Percentiles rank a stretch among this genome's conserved stretches.
Conservation (phyloP, 2,329 filamentous ascomycete genomes). For the Stemphylium vesicarium region DNA sequence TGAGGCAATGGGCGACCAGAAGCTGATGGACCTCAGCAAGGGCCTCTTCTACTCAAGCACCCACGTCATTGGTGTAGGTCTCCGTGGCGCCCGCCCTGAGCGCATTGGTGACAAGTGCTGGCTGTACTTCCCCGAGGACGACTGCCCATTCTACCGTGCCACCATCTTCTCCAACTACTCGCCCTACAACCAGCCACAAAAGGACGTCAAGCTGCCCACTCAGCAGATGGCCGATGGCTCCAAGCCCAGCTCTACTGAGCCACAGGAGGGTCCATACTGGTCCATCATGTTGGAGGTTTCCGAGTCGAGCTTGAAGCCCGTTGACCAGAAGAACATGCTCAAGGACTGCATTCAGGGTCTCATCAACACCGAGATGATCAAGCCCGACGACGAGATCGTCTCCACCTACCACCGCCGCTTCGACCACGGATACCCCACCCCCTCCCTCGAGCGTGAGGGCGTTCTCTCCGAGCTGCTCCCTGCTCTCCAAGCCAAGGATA, state of each 20-base stretch:
- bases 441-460: slow-evolving; percentile 91
- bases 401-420: slow-evolving; percentile 98
- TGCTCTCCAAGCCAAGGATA: slow-evolving; percentile 87
- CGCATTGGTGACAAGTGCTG: slow-evolving; percentile 99
- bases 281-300: slow-evolving; percentile 99
- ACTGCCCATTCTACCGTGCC: slow-evolving; percentile 98
- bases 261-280: slow-evolving; percentile 95
- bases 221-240: slow-evolving; percentile 84
- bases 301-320: slow-evolving; percentile 93
- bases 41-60: slow-evolving; percentile 96
- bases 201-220: slow-evolving; percentile 83
- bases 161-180: slow-evolving; percentile 99
- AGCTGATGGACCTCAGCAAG: slow-evolving; percentile 83
- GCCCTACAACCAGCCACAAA: slow-evolving; percentile 91
- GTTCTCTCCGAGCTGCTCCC: slow-evolving; percentile 92
- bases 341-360: slow-evolving; percentile 94
- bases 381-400: slow-evolving; percentile 89
- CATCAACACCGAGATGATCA: slow-evolving; percentile 97
- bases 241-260: slow-evolving; percentile 73
- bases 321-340: slow-evolving; percentile 83
- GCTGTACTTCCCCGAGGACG: slow-evolving; percentile 98
- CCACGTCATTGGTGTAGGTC: slow-evolving; percentile 94
- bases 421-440: slow-evolving; percentile 97
- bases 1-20: slow-evolving; percentile 84
- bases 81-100: slow-evolving; percentile 89